These are phyloP conservation scores for Epichloe hybrida DNA, from an alignment of 2,329 filamentous ascomycete species.

Conservation along the genomic window DNA sequence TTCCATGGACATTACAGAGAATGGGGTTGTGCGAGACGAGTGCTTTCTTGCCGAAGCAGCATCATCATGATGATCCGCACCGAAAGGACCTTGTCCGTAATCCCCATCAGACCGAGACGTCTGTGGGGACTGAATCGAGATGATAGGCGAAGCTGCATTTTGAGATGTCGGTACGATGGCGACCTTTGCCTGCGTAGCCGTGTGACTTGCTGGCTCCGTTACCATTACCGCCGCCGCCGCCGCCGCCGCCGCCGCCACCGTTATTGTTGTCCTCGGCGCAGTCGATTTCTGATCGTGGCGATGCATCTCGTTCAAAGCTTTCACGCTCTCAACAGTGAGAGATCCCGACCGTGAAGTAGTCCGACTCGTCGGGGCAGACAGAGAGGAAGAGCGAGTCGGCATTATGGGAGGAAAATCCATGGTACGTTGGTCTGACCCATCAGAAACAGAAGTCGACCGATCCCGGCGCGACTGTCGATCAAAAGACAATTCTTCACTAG, in stretches of 20 bases:
- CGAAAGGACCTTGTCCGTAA: slow-evolving; percentile 17
- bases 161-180: neutral
- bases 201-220: neutral
- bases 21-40: slow-evolving; percentile 45
- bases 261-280: neutral
- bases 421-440: slow-evolving; percentile 39
- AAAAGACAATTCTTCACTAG: slow-evolving; percentile 29
- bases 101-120: slow-evolving; percentile 1
- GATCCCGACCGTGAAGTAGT: slow-evolving; percentile 31
- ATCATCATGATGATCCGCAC: slow-evolving; percentile 39
- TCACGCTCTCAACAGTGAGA: slow-evolving; percentile 38
- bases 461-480: slow-evolving; percentile 28
- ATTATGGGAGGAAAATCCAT: slow-evolving; percentile 47
- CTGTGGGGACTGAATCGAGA: neutral
- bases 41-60: slow-evolving; percentile 38
- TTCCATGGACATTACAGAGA: slow-evolving; percentile 47
- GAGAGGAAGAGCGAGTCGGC: slow-evolving; percentile 43
- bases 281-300: slow-evolving; percentile 1
- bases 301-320: slow-evolving; percentile 34
- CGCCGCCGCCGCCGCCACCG: neutral
- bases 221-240: neutral
- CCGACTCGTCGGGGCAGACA: slow-evolving; percentile 49
- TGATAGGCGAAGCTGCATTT: neutral
- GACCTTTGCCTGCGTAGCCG: neutral
- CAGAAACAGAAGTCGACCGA: slow-evolving; percentile 33